Percentiles rank a stretch among this genome's conserved stretches.
Conservation (phyloP, 768 basidiomycete species). For the Stropharia rugosoannulata region DNA sequence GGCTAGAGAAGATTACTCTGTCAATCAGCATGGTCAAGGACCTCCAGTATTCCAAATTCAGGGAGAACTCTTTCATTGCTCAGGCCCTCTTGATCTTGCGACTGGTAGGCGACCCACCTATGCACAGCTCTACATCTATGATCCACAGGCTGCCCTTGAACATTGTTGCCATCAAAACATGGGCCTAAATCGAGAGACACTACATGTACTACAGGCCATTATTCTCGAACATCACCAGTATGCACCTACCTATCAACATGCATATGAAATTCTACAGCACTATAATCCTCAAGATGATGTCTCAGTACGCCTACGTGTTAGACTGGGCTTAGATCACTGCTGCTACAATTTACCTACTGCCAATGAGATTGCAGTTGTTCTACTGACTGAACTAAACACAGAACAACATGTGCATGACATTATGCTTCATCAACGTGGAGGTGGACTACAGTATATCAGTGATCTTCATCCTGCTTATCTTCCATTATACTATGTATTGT, state of each 20-base stretch:
- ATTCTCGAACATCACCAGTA: slow-evolving; percentile 25
- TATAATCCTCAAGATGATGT: slow-evolving; percentile 14
- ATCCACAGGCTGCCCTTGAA: slow-evolving; percentile 7
- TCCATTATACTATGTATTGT: slow-evolving; percentile 21
- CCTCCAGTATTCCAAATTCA: slow-evolving; percentile 31
- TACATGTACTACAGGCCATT: neutral
- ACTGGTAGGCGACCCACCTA: slow-evolving; percentile 6
- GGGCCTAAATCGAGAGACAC: no score
- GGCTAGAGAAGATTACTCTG: neutral
- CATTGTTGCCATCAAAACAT: neutral
- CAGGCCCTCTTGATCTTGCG: slow-evolving; percentile 28
- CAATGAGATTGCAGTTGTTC: slow-evolving; percentile 33
- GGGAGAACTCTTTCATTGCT: slow-evolving; percentile 32
- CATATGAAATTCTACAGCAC: slow-evolving; percentile 28
- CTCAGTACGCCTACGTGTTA: slow-evolving; percentile 14
- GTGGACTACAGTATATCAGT: slow-evolving; percentile 17
- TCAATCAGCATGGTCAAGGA: neutral
- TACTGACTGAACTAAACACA: slow-evolving; percentile 31
- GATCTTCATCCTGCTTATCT: slow-evolving; percentile 20
- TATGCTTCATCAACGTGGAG: slow-evolving; percentile 12
- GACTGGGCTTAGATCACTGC: slow-evolving; percentile 25
- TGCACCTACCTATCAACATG: slow-evolving; percentile 27
- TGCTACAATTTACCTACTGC: slow-evolving; percentile 43
- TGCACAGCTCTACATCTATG: slow-evolving; percentile 5
- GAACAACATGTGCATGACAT: neutral